Conservation (phyloP, 1,284 basidiomycete species). For the Fistulinella staudtii region DNA sequence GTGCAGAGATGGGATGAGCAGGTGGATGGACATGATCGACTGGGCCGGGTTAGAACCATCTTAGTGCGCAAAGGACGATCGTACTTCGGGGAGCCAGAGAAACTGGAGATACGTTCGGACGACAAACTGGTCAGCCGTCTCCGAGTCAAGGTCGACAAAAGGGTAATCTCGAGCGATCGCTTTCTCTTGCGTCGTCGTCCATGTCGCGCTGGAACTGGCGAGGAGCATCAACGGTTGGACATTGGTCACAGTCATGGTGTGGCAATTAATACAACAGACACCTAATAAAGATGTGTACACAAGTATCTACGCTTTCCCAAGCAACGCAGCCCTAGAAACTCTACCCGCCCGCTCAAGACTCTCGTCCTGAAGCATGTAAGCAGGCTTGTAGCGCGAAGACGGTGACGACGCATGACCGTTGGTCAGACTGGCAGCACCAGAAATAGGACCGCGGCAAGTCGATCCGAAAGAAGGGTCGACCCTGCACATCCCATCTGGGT, state of each 20-base stretch:
- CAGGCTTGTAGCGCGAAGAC: slow-evolving; percentile 57
- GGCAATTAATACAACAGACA: not conserved
- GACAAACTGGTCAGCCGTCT: slow-evolving; percentile 46
- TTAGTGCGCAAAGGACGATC: not conserved
- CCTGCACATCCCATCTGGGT: slow-evolving; percentile 20
- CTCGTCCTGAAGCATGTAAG: slow-evolving; percentile 77
- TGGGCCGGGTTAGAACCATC: slow-evolving; percentile 29
- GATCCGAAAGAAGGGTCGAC: slow-evolving; percentile 12
- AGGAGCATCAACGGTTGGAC: slow-evolving; percentile 21
- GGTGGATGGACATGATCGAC: slow-evolving; percentile 64
- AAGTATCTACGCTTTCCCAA: slow-evolving; percentile 5
- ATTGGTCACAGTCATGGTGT: slow-evolving; percentile 15
- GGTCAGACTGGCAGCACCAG: slow-evolving; percentile 3
- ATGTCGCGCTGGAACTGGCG: slow-evolving; percentile 27
- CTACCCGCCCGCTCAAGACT: slow-evolving; percentile 71
- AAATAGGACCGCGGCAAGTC: slow-evolving; percentile 6
- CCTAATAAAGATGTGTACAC: not conserved
- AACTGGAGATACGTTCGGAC: slow-evolving; percentile 63
- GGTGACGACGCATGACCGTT: slow-evolving; percentile 5
- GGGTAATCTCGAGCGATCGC: slow-evolving; percentile 46
- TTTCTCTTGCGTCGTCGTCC: slow-evolving; percentile 52
- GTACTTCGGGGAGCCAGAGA: slow-evolving; percentile 71
- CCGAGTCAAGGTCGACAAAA: slow-evolving; percentile 36
- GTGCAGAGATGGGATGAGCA: slow-evolving; percentile 52
- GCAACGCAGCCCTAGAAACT: slow-evolving; percentile 26